Evolutionary conservation across 148 eudicot genomes (phyloP), one percentile per base, ranked within the genome.

Genomic region (Rhododendron kiyosumense): DNA sequence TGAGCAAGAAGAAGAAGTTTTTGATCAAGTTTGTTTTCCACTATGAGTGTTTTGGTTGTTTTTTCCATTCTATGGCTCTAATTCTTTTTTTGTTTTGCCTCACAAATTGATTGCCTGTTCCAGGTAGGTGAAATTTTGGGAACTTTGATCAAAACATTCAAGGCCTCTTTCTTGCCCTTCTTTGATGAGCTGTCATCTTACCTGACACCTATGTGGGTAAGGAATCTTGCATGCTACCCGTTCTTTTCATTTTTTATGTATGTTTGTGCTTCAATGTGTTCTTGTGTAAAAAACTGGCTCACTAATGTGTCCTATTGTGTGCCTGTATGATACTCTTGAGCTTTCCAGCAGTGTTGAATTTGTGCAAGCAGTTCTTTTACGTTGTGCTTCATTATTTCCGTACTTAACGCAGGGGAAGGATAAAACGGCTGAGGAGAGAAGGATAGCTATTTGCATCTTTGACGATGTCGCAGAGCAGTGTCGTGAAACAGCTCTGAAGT

Each of bases 401-500:
- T 88, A 15, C 57, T 52, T 78, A 22, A 77, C 88, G 61, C 90
- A 97, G 99, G 99, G 99, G 14, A 95, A 93, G 88, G 99, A 97
- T 87, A 97, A 97, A 88, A 93, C 99, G 84, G 85, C 95, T 51
- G 99, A 94, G 87, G 98, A 97, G 89, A 91, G 99, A 87, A 93
- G 99, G 89, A 95, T 97, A 85, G 98, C 99, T 12, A 97, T 97
- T 87, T 97, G 99, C 87, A 95, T 97, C 15, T 97, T 95, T 90
- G 98, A 95, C 88, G 98, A 95, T 90, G 94, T 97, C 81, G 98
- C 95, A 5, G 99, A 96, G 90, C 98, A 96, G 88, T 95, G 99
- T 86, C 94, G 93, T 86, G 99, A 96, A 92, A 85, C 96, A 78
- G 99, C 99, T 85, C 88, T 95, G n/a, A 96, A 91, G 99, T 95